phyloP scores from a whole-genome alignment of 2,329 filamentous ascomycete species.

The Parasarocladium wereldwijsianum region DNA sequence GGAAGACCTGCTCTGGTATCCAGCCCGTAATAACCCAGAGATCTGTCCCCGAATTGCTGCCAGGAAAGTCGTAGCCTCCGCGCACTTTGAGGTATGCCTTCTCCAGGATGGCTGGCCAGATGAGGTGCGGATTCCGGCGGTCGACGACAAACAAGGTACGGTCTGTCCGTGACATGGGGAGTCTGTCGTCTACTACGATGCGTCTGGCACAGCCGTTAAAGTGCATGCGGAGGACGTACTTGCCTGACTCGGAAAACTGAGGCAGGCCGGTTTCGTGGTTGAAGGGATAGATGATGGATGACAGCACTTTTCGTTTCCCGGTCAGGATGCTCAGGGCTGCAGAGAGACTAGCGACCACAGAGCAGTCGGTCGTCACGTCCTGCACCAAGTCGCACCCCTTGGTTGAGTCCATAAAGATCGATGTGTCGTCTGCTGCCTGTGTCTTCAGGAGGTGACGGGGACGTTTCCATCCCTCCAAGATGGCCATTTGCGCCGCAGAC shows the following conservation, averaged over 20 bases:
- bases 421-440: conserved; percentile 12
- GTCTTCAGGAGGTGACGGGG: conserved; percentile 47
- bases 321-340: conserved; percentile 58
- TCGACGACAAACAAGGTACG: conserved; percentile 80
- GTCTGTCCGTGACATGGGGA: conserved; percentile 62
- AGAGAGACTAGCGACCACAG: conserved; percentile 89
- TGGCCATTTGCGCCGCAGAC: conserved; percentile 56
- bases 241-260: conserved; percentile 59
- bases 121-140: conserved; percentile 59
- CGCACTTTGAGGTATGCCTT: conserved; percentile 94
- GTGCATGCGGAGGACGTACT: conserved; percentile 82
- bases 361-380: conserved; percentile 91
- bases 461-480: conserved; percentile 76
- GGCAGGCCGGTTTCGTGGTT: conserved; percentile 44
- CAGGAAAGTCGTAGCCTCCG: conserved; percentile 93
- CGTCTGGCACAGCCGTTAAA: conserved; percentile 89
- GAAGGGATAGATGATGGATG: conserved; percentile 62
- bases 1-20: conserved; percentile 90
- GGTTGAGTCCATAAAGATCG: conserved; percentile 38
- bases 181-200: conserved; percentile 76
- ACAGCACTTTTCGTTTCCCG: conserved; percentile 55
- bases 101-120: conserved; percentile 89
- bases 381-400: conserved; percentile 72
- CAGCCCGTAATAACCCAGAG: conserved; percentile 86
- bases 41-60: conserved; percentile 93